A percentile compares a stretch with the other conserved stretches of the same genome.
Conservation (phyloP, 139 green algal genomes). For the Coccomyxa sp. region DNA sequence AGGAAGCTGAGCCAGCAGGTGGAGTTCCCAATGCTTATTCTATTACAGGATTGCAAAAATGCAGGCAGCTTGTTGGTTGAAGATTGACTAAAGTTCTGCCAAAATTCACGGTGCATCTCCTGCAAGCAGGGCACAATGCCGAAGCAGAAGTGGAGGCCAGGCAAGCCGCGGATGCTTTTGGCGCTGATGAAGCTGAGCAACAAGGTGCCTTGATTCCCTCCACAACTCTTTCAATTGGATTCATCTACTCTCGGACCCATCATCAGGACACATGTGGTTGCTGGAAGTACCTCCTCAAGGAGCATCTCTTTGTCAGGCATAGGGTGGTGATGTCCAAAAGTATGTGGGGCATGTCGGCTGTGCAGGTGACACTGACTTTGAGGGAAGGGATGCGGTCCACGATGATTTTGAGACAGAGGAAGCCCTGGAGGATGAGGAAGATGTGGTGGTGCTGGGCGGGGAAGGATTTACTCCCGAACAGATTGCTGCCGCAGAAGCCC, state of each 20-base stretch:
- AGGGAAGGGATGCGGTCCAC: not conserved
- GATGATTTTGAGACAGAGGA: slow-evolving; percentile 12
- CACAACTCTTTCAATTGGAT: too few species aligned
- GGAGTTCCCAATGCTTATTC: not conserved
- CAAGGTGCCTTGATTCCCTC: not conserved
- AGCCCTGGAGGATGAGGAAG: slow-evolving; percentile 45
- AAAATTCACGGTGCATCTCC: too few species aligned
- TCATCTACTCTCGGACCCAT: too few species aligned
- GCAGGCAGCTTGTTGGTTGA: not conserved
- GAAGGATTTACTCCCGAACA: slow-evolving; percentile 66
- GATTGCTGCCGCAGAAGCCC: slow-evolving; percentile 59
- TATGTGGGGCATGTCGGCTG: not conserved
- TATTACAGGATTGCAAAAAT: too few species aligned
- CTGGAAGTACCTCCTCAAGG: too few species aligned
- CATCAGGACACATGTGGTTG: too few species aligned
- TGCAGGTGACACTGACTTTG: too few species aligned
- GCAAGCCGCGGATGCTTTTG: slow-evolving; percentile 1
- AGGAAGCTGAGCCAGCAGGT: slow-evolving; percentile 2
- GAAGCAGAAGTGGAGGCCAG: too few species aligned
- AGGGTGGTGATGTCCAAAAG: not conserved
- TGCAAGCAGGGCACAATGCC: too few species aligned
- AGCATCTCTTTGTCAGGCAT: not conserved
- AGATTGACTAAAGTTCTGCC: too few species aligned
- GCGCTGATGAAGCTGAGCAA: slow-evolving; percentile 4
- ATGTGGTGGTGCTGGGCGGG: slow-evolving; percentile 57